These are phyloP conservation scores for Aspergillus aculeatinus DNA, from an alignment of 2,329 filamentous ascomycete species.

Conservation along the genomic window DNA sequence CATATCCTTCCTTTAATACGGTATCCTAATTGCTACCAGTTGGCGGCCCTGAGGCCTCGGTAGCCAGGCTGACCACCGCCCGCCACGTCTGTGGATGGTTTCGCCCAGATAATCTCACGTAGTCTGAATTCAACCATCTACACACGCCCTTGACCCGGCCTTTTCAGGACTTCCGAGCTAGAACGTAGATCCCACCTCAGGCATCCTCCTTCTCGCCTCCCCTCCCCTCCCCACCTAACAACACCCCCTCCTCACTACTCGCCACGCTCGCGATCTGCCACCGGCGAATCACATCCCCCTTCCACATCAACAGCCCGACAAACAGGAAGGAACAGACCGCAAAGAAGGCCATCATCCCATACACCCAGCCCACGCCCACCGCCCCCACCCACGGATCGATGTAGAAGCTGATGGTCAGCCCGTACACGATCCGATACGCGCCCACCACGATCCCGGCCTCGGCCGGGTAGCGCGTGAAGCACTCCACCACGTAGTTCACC, in stretches of 20 bases:
- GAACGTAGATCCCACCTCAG: not conserved
- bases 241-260: slow-evolving; percentile 1
- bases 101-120: too few relatives aligned
- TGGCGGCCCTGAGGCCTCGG: too few relatives aligned
- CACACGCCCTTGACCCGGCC: too few relatives aligned
- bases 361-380: slow-evolving; percentile 37
- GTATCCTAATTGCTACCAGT: too few relatives aligned
- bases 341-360: slow-evolving; percentile 41
- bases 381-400: slow-evolving; percentile 34
- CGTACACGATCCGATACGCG: slow-evolving; percentile 31
- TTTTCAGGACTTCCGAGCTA: too few relatives aligned
- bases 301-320: slow-evolving; percentile 3
- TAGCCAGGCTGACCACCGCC: too few relatives aligned
- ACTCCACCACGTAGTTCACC: slow-evolving; percentile 29
- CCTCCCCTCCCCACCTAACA: not conserved
- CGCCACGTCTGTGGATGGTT: too few relatives aligned
- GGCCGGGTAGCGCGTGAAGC: slow-evolving; percentile 37
- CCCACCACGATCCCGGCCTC: slow-evolving; percentile 27
- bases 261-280: slow-evolving; percentile 5
- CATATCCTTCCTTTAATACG: too few relatives aligned
- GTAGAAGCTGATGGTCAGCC: slow-evolving; percentile 38
- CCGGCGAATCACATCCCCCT: slow-evolving; percentile 11
- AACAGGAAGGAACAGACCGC: slow-evolving; percentile 16
- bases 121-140: too few relatives aligned
- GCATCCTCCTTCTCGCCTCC: not conserved